Conservation (phyloP, 345 rosid species). For the Arabidopsis suecica region DNA sequence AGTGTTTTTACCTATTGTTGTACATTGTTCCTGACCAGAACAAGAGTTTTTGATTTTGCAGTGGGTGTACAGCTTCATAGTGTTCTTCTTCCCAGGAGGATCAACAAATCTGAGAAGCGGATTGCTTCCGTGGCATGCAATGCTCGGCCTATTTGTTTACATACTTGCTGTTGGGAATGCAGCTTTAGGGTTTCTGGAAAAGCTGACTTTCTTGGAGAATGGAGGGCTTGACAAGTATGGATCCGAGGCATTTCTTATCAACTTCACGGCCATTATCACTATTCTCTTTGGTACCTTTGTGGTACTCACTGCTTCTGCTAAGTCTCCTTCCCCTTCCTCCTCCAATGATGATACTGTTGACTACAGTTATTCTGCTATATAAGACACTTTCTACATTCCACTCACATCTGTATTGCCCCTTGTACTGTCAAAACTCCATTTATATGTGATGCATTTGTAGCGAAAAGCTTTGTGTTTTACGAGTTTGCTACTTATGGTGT, state of each 20-base stretch:
- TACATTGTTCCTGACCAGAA: conserved; percentile 17
- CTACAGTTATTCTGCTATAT: conserved; percentile 61
- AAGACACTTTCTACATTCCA: conserved; percentile 27
- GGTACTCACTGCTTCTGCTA: conserved; percentile 57
- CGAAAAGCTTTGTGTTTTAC: conserved; percentile 11
- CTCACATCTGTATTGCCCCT: conserved; percentile 2
- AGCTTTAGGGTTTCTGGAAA: conserved; percentile 76
- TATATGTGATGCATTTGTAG: conserved; percentile 24
- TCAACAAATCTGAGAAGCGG: conserved; percentile 50
- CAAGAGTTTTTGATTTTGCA: conserved; percentile 43
- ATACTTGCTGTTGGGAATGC: conserved; percentile 71
- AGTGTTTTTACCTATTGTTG: neutral
- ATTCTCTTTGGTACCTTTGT: conserved; percentile 75
- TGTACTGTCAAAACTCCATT: neutral
- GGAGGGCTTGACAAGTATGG: conserved; percentile 78
- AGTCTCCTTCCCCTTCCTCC: conserved; percentile 40
- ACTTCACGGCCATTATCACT: conserved; percentile 82
- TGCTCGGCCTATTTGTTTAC: conserved; percentile 69
- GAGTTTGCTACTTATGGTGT: conserved; percentile 29
- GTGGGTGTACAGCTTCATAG: conserved; percentile 86
- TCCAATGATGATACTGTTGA: conserved; percentile 48
- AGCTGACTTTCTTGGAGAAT: conserved; percentile 86
- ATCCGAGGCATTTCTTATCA: conserved; percentile 83
- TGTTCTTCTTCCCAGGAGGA: conserved; percentile 89
- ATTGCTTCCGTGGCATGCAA: conserved; percentile 80